A percentile compares a stretch with the other conserved stretches of the same genome.
These are phyloP conservation scores for Penicillium oxalicum DNA, from an alignment of 2,329 filamentous ascomycete species.

Conservation along the genomic window DNA sequence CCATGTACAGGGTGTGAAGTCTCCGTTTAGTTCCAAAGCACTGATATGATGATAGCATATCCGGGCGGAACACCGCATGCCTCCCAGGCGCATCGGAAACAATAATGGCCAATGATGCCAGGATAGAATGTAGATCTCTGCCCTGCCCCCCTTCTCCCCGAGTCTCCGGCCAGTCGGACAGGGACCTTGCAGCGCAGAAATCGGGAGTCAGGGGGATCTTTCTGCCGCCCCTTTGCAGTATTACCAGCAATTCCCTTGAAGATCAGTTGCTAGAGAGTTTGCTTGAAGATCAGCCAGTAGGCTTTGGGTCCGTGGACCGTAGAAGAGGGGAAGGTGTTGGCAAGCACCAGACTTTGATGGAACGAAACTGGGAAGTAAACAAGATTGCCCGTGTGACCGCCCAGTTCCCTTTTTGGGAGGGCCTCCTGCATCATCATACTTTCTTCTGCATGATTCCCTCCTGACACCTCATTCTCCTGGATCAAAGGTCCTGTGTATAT, in stretches of 20 bases:
- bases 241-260: no score
- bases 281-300: neutral
- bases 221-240: no score
- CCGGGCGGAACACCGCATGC: conserved; percentile 4
- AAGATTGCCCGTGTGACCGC: conserved; percentile 4
- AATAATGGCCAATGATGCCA: conserved; percentile 4
- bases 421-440: conserved; percentile 5
- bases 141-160: neutral
- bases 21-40: neutral
- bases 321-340: neutral
- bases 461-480: no score
- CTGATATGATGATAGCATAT: neutral
- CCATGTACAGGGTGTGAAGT: neutral
- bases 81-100: conserved; percentile 1
- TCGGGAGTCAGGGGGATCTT: neutral
- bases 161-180: neutral
- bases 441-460: conserved; percentile 4
- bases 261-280: neutral
- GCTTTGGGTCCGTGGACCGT: neutral
- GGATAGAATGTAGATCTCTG: conserved; percentile 9
- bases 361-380: conserved; percentile 2
- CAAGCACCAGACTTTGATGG: neutral
- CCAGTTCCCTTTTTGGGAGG: conserved; percentile 6
- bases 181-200: conserved; percentile 5
- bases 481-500: no score